phyloP scores from a whole-genome alignment of 1,139 yeast genomes.

The Arxiozyma slooffiae region DNA sequence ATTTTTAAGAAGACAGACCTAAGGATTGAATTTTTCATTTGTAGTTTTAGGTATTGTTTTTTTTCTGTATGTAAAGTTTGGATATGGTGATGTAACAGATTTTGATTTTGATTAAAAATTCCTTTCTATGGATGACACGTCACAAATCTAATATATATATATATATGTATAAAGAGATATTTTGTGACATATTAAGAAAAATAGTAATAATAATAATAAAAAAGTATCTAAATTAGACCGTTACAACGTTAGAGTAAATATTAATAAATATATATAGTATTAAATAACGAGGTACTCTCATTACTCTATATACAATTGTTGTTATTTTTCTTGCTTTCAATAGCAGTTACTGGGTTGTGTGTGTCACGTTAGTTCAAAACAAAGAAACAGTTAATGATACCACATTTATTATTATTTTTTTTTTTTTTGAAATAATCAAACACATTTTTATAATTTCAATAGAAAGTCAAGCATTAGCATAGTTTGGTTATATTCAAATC shows the following conservation, averaged over 20 bases:
- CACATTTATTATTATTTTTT: too few species aligned
- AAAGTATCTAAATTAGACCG: neutral
- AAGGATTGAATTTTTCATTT: too few species aligned
- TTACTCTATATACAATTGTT: too few species aligned
- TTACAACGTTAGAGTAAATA: neutral
- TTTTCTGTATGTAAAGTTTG: neutral
- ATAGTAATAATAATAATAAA: neutral
- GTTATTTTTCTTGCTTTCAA: too few species aligned
- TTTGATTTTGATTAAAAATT: too few species aligned
- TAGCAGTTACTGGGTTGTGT: neutral
- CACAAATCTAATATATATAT: neutral
- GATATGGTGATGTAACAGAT: too few species aligned
- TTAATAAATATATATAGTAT: neutral
- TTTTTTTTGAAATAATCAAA: neutral
- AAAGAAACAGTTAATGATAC: neutral
- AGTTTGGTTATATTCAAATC: neutral
- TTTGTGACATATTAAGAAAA: neutral
- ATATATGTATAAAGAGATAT: neutral
- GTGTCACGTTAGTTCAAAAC: neutral
- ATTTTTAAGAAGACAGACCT: too few species aligned
- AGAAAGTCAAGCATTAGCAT: neutral
- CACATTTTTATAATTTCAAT: neutral
- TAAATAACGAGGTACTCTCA: too few species aligned
- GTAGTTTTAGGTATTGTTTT: too few species aligned
- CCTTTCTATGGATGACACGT: neutral